Evolutionary conservation across 495 filamentous ascomycete species (phyloP), one percentile per base, ranked within the genome.

Genomic region (Margaritispora aquatica): DNA sequence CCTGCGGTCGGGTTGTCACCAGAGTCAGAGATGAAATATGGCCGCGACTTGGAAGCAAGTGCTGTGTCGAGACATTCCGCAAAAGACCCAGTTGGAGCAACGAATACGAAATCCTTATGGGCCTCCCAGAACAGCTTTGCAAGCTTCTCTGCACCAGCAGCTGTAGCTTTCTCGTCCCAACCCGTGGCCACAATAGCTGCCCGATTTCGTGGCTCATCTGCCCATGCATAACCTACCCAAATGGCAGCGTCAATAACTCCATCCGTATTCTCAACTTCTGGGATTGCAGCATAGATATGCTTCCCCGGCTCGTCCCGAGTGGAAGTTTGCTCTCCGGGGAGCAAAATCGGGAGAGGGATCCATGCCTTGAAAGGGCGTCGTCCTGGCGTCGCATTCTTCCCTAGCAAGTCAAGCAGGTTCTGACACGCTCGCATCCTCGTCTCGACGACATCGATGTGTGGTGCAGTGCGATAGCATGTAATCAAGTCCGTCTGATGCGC

Each of bases 221-320:
- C 81, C 80, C 80, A 84, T 2, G 80, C 75, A 64, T 84, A 84
- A 1, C 81, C 81, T 11, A 84, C 78, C 81, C 80, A 84, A 15
- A 84, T 76, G 0, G 77, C 77, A 1, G 79, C 81, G 66, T 84
- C 81, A 17, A 83, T 64, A 1, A 83, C 67, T 1, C 71, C 75
- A 0, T 70, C 60, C 9, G 55, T 54, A 1, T 68, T 66, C 60
- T 78, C 79, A 7, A 81, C 73, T 9, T 61, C 64, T 7, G 78
- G 74, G 3, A 84, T 69, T 0, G 76, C 72, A 11, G 66, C 73
- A 55, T 84, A 84, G 0, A 84, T 77, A 48, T 76, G 71, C 56
- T 77, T 75, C 2, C 78, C 80, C 15, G 81, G 81, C 61, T 84
- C 77, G 22, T 75, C 67, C 5, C 81, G 74, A 10, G 80, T 84